These are phyloP conservation scores for Xylaria sp. DNA, from an alignment of 2,329 filamentous ascomycete genomes.

Conservation along the genomic window DNA sequence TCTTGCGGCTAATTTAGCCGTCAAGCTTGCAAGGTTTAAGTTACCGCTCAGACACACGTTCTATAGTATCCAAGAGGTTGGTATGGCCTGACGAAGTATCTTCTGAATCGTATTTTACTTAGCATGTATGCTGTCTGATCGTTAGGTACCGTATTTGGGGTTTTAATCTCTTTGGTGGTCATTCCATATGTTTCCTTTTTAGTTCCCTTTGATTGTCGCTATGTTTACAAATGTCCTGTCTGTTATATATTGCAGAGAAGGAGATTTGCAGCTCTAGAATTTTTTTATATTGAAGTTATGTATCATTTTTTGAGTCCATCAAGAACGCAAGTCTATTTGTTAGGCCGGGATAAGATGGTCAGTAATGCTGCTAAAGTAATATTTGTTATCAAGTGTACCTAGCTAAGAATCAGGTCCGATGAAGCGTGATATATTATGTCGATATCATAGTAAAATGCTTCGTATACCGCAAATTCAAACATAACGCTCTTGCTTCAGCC, in stretches of 20 bases:
- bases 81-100: too few species aligned
- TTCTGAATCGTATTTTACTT: too few species aligned
- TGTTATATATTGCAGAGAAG: not conserved
- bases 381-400: not conserved
- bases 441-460: not conserved
- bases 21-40: not conserved
- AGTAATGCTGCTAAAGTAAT: not conserved
- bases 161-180: not conserved
- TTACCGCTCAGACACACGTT: too few species aligned
- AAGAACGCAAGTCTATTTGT: not conserved
- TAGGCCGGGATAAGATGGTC: not conserved
- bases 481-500: slow-evolving; percentile 10
- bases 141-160: too few species aligned
- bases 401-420: not conserved
- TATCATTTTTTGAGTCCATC: not conserved
- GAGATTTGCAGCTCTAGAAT: not conserved
- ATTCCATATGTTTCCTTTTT: not conserved
- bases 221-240: too few species aligned
- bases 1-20: not conserved
- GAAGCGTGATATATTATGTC: not conserved
- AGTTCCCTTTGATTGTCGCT: too few species aligned
- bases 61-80: too few species aligned
- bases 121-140: too few species aligned
- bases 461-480: not conserved
- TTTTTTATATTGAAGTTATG: too few species aligned